Evolutionary conservation across 2,329 filamentous ascomycete species (phyloP).

Genomic region (Alternaria novae-zelandiae): DNA sequence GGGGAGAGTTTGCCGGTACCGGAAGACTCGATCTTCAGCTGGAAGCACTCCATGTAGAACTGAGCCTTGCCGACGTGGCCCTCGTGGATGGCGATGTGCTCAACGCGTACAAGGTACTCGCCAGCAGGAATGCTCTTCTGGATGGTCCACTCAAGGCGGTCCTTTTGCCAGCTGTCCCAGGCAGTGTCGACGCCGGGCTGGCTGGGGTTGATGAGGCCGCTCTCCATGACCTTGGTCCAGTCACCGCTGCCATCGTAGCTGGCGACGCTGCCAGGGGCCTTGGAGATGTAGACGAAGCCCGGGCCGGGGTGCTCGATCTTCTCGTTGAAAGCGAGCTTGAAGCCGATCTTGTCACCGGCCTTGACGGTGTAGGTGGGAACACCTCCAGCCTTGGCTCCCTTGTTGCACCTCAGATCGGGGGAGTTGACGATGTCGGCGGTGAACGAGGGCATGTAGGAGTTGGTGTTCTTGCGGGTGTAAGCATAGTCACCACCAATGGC

Average conservation of each 20-base stretch:
- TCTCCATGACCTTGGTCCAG: constrained; percentile 47
- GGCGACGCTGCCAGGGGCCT: constrained; percentile 69
- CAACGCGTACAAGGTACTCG: constrained; percentile 46
- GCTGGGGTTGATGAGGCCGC: constrained; percentile 37
- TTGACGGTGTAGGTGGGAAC: constrained; percentile 47
- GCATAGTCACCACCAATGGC: constrained; percentile 42
- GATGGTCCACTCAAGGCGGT: constrained; percentile 42
- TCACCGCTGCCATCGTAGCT: constrained; percentile 70
- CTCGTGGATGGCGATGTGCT: constrained; percentile 45
- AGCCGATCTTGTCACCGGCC: constrained; percentile 57
- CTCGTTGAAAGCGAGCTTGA: constrained; percentile 60
- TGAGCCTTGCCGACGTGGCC: constrained; percentile 40
- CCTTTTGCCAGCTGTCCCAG: constrained; percentile 49
- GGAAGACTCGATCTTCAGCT: constrained; percentile 56
- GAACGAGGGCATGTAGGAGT: constrained; percentile 42
- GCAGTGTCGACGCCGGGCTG: constrained; percentile 28
- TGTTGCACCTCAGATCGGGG: constrained; percentile 46
- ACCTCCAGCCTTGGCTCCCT: constrained; percentile 39
- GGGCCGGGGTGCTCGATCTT: constrained; percentile 52
- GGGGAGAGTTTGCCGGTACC: constrained; percentile 52
- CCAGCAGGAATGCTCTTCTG: constrained; percentile 44
- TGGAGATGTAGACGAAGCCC: constrained; percentile 48
- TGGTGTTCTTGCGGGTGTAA: constrained; percentile 46
- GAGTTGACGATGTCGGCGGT: constrained; percentile 41
- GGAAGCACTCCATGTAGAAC: constrained; percentile 49